phyloP scores from a whole-genome alignment of 768 basidiomycete species.

The Vararia minispora region DNA sequence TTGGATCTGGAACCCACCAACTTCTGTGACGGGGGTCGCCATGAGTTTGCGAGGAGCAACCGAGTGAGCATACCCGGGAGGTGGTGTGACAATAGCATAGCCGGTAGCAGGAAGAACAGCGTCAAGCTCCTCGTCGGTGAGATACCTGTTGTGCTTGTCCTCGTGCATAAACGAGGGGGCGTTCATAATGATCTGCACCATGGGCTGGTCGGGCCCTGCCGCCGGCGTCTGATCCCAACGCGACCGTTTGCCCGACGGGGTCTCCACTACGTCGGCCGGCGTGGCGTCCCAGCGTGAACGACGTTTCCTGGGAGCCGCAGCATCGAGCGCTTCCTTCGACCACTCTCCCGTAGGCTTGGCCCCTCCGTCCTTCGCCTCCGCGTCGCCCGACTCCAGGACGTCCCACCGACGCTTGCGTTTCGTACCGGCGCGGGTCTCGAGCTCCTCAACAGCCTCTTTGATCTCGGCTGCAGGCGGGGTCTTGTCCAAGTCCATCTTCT shows the following conservation, averaged over 20 bases:
- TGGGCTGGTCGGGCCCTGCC: slow-evolving; percentile 46
- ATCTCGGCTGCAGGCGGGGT: slow-evolving; percentile 81
- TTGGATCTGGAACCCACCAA: slow-evolving; percentile 92
- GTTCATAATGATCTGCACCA: slow-evolving; percentile 81
- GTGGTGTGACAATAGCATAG: slow-evolving; percentile 87
- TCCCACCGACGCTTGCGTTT: slow-evolving; percentile 84
- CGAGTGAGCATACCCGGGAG: slow-evolving; percentile 84
- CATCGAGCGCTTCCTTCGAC: slow-evolving; percentile 66
- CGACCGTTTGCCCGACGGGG: slow-evolving; percentile 84
- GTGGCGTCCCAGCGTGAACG: slow-evolving; percentile 96
- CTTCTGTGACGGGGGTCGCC: slow-evolving; percentile 36
- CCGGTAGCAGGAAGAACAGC: slow-evolving; percentile 77
- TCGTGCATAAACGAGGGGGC: slow-evolving; percentile 75
- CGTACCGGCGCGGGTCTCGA: slow-evolving; percentile 41
- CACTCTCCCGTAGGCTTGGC: slow-evolving; percentile 52
- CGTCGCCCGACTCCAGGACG: slow-evolving; percentile 38
- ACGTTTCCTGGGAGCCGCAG: slow-evolving; percentile 77
- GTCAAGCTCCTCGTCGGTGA: slow-evolving; percentile 93
- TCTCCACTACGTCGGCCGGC: slow-evolving; percentile 63
- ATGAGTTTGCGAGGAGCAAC: slow-evolving; percentile 44
- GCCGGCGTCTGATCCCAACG: slow-evolving; percentile 96
- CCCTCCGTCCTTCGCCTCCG: slow-evolving; percentile 56
- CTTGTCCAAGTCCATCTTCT: slow-evolving; percentile 84
- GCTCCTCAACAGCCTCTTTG: slow-evolving; percentile 59
- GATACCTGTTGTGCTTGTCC: slow-evolving; percentile 93